phyloP scores from a whole-genome alignment of 2,329 filamentous ascomycete species.

The Paraconiothyrium sp. region DNA sequence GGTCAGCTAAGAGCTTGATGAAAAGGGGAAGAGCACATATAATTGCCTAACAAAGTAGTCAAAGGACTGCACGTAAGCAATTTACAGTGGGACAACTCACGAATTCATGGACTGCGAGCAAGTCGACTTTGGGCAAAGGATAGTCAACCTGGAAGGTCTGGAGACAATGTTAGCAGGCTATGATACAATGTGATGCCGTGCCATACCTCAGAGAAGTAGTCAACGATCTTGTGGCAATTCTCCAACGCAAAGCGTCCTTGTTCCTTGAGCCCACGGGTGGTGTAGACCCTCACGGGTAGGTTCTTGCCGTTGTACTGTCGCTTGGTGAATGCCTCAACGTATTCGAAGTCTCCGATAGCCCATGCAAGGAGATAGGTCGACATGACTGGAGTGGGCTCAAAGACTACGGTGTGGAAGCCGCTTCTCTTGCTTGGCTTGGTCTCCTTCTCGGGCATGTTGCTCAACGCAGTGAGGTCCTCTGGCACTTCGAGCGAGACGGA shows the following conservation, averaged over 20 bases:
- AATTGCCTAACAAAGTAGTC: slow-evolving; percentile 50
- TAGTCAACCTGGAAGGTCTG: slow-evolving; percentile 85
- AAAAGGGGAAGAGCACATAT: slow-evolving; percentile 46
- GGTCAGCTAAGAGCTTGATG: slow-evolving; percentile 49
- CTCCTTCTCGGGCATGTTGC: slow-evolving; percentile 92
- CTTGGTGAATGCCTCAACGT: slow-evolving; percentile 89
- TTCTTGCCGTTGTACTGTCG: slow-evolving; percentile 90
- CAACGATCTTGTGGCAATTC: slow-evolving; percentile 91
- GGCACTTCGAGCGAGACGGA: slow-evolving; percentile 94
- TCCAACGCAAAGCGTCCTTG: slow-evolving; percentile 90
- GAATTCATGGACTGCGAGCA: slow-evolving; percentile 96
- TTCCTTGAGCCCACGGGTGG: slow-evolving; percentile 90
- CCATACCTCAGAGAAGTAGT: slow-evolving; percentile 85
- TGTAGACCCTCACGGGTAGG: slow-evolving; percentile 94
- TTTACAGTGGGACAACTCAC: slow-evolving; percentile 58
- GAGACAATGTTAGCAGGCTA: slow-evolving; percentile 15
- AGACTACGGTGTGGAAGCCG: slow-evolving; percentile 80
- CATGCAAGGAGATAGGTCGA: slow-evolving; percentile 95
- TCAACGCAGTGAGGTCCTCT: slow-evolving; percentile 84
- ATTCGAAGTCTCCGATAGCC: slow-evolving; percentile 97
- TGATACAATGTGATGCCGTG: background rate
- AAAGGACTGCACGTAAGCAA: slow-evolving; percentile 16
- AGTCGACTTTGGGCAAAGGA: slow-evolving; percentile 91
- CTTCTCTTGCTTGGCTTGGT: slow-evolving; percentile 76
- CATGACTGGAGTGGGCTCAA: slow-evolving; percentile 92